phyloP scores from a whole-genome alignment of 139 green algal genomes.

The Chlamydomonas schloesseri region DNA sequence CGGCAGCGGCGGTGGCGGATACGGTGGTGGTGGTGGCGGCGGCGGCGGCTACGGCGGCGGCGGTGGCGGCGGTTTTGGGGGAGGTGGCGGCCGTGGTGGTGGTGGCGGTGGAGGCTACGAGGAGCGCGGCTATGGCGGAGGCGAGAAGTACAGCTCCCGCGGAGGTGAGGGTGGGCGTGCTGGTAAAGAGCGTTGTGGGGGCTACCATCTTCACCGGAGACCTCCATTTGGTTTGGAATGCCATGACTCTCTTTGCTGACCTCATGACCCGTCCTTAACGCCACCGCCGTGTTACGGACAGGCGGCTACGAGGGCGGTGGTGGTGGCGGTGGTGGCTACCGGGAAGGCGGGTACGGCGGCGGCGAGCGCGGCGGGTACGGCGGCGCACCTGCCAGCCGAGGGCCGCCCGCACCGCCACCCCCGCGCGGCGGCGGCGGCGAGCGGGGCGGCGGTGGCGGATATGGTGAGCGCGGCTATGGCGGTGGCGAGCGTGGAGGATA shows the following conservation, averaged over 20 bases:
- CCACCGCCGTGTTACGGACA: too few species aligned
- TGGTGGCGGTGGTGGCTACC: neutral
- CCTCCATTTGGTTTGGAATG: too few species aligned
- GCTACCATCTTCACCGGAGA: too few species aligned
- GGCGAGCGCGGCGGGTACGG: slow-evolving; percentile 1
- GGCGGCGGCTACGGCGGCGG: slow-evolving; percentile 14
- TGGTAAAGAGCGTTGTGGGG: neutral
- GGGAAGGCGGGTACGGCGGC: slow-evolving; percentile 11
- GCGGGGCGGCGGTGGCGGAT: neutral
- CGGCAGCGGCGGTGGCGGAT: neutral
- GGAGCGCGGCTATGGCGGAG: slow-evolving; percentile 6
- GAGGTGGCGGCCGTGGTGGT: neutral
- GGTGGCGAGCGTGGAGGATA: neutral
- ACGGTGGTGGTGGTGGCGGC: neutral
- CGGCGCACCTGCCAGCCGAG: neutral
- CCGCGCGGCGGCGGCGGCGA: too few species aligned
- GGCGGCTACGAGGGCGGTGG: neutral
- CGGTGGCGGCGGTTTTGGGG: slow-evolving; percentile 15
- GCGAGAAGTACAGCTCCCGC: neutral
- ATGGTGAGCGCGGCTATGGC: neutral
- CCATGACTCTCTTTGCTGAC: too few species aligned
- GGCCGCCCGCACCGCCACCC: neutral
- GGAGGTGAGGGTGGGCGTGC: neutral
- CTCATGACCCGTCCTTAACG: too few species aligned
- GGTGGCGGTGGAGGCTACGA: slow-evolving; percentile 18